phyloP scores from a whole-genome alignment of 805 yeast genomes.

The Isabelozyma rhagii region DNA sequence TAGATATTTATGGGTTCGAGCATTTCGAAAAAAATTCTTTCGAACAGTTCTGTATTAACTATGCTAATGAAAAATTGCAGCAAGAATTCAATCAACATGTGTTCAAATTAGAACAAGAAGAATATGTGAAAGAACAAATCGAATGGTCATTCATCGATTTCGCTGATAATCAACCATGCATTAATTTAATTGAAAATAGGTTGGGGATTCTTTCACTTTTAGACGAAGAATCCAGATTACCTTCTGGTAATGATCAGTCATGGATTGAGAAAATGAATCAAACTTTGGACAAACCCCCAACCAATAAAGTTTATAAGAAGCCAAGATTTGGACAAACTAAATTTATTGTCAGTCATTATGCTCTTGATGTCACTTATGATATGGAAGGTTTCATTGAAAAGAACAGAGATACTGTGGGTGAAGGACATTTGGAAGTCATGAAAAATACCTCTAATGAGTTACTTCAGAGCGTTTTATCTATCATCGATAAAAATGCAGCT shows the following conservation, averaged over 20 bases:
- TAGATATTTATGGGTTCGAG: constrained; percentile 97
- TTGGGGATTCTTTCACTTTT: constrained; percentile 83
- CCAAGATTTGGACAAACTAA: constrained; percentile 93
- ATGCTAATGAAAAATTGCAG: constrained; percentile 94
- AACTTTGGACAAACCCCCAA: constrained; percentile 75
- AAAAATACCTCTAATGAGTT: constrained; percentile 65
- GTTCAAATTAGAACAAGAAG: constrained; percentile 95
- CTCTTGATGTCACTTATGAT: constrained; percentile 89
- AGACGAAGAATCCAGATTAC: constrained; percentile 94
- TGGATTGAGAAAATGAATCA: constrained; percentile 90
- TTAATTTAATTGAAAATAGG: constrained; percentile 83
- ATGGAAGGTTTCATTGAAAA: constrained; percentile 94
- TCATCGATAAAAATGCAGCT: constrained; percentile 58
- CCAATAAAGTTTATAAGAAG: constrained; percentile 75
- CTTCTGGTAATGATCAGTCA: constrained; percentile 88
- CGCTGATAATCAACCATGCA: constrained; percentile 96
- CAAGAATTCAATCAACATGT: constrained; percentile 98
- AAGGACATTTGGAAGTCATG: constrained; percentile 86
- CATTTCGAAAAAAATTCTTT: constrained; percentile 92
- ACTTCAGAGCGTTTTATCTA: constrained; percentile 59
- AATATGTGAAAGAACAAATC: constrained; percentile 85
- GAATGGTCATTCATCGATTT: constrained; percentile 97
- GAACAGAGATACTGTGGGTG: constrained; percentile 96
- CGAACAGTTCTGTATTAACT: constrained; percentile 96
- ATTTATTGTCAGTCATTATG: constrained; percentile 89